Conservation (phyloP, 768 basidiomycete species). For the Fomitopsis pulvina region DNA sequence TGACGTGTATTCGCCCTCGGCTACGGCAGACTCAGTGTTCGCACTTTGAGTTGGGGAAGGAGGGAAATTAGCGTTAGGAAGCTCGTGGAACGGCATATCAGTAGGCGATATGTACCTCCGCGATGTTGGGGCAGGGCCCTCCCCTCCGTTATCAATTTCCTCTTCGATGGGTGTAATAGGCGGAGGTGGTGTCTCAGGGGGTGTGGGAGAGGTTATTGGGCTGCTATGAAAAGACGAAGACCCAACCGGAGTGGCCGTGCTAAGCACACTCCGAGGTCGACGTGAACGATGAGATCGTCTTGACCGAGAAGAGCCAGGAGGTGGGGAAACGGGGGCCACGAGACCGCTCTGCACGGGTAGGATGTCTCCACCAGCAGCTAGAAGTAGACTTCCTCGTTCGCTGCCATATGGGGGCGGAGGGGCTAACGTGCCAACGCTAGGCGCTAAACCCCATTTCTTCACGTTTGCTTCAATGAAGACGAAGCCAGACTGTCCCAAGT, state of each 20-base stretch:
- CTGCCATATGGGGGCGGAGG: constrained; percentile 98
- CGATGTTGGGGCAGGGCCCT: constrained; percentile 44
- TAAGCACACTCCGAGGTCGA: constrained; percentile 40
- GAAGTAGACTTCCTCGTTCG: constrained; percentile 90
- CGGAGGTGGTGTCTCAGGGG: constrained; percentile 46
- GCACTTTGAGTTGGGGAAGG: constrained; percentile 28
- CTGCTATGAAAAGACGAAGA: constrained; percentile 65
- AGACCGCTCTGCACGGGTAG: constrained; percentile 25
- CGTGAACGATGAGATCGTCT: constrained; percentile 59
- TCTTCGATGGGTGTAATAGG: constrained; percentile 80
- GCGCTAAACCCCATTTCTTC: constrained; percentile 99
- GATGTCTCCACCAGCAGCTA: constrained; percentile 72
- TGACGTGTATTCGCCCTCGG: constrained; percentile 25
- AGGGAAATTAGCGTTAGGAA: constrained; percentile 44
- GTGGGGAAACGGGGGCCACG: constrained; percentile 35
- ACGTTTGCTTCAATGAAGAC: constrained; percentile 99
- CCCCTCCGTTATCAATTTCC: constrained; percentile 34
- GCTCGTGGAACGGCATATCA: constrained; percentile 54
- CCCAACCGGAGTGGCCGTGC: constrained; percentile 34
- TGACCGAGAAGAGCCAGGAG: constrained; percentile 43
- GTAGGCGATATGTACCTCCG: constrained; percentile 56
- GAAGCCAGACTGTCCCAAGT: constrained; percentile 96
- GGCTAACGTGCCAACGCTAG: constrained; percentile 93
- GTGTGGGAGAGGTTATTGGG: constrained; percentile 32
- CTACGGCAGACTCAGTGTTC: constrained; percentile 15